Base-by-base conservation (phyloP, 139 green algal genomes). In the Diplosphaera chodatii region DNA sequence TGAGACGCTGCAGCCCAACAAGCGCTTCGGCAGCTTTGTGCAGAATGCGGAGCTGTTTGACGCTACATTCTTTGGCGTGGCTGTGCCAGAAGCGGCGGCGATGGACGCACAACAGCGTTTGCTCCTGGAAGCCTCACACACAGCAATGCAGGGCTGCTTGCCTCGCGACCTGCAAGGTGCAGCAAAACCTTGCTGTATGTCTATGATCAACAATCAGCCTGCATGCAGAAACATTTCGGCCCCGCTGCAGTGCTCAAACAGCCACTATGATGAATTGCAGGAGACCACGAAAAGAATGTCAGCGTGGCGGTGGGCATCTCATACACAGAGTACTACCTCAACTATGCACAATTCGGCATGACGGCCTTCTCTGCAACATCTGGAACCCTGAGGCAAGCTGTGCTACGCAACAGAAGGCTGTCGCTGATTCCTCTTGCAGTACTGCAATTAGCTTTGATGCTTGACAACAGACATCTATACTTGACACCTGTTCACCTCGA, bases 21-120 rank as follows among this genome's bases (percentile, higher is more conserved):
- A 78, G 29, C 83, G 75, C 64, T 90, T 87, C 76, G 85, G 81
- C 34, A 72, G 64, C 25, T 89, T 88, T 64, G 55, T 88, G 59
- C 63, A 40, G 2, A 73, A 72, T 1, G 79, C 83, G 1, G 75
- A 84, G 27, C 32, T 80, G 23, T 97, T 97, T 77, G 92, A 97
- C 67, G 59, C 76, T 4, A 63, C 70, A 1, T 78, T 85, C 0
- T 94, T 96, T 73, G 77, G 77, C 4, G n/a, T 96, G 0, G 68
- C 70, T 20, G 30, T 64, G 3, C 32, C 65, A 13, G 91, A 97
- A 68, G 88, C 86, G 22, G 33, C 63, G 3, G 74, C 82, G 30
- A 86, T 95, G 81, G 91, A 96, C 64, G 82, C 90, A 1, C 90
- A 95, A 72, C 83, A 90, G 76, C 83, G 90, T 8, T 33, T 95